Percentiles rank a stretch among this genome's conserved stretches.
Conservation (phyloP, 176 grass and related monocot genomes). For the Elymus sibiricus region DNA sequence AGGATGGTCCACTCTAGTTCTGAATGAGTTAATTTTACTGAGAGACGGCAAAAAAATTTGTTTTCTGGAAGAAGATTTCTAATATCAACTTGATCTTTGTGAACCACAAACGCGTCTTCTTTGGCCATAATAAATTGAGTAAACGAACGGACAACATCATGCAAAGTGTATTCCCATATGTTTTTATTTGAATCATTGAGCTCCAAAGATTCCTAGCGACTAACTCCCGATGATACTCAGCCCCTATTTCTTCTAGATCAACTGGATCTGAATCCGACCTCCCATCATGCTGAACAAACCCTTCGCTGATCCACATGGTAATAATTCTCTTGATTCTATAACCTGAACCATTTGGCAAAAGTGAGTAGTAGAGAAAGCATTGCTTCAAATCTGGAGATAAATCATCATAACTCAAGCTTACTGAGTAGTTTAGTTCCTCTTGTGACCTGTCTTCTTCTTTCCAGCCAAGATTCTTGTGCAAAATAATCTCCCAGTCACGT, state of each 20-base stretch:
- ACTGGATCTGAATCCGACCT: too few species aligned
- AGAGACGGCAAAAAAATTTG: not conserved
- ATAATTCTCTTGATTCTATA: rapidly evolving
- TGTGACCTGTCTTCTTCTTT: not conserved
- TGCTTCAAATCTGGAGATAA: not conserved
- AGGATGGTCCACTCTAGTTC: not conserved
- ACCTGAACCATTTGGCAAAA: not conserved
- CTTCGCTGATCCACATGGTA: slow-evolving; percentile 1
- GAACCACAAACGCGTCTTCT: not conserved
- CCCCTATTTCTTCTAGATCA: too few species aligned
- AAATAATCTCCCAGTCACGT: too few species aligned
- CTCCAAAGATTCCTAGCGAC: too few species aligned
- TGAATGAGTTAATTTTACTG: not conserved
- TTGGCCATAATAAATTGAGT: not conserved
- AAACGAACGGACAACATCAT: slow-evolving; percentile 1
- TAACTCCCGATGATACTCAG: too few species aligned
- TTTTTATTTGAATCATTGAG: too few species aligned
- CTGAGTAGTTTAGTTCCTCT: not conserved
- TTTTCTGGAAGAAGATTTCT: not conserved
- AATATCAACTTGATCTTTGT: not conserved
- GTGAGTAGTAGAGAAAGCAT: not conserved
- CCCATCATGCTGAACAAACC: too few species aligned
- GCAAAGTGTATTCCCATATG: not conserved
- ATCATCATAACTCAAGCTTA: not conserved
- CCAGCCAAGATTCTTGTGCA: too few species aligned